Evolutionary conservation across 1,284 basidiomycete species (phyloP), one percentile per base, ranked within the genome.

Genomic region (Thelephora terrestris): DNA sequence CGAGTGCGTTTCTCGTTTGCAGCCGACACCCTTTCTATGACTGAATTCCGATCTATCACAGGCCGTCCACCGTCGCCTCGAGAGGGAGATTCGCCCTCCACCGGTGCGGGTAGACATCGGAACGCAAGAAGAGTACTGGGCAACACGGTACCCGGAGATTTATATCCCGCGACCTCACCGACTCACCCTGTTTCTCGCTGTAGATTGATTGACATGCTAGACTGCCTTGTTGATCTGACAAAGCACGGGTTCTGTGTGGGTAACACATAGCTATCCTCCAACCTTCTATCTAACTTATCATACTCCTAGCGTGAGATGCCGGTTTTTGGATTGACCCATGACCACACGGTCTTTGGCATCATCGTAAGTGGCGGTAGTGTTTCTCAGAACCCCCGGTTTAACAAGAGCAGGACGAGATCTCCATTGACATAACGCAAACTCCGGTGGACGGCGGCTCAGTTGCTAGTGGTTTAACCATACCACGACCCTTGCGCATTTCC

Each of bases 11-110:
- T 34, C 23, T 9, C 27, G 25, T 32, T 18, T 24, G n/a, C 14
- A 25, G 29, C 7, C 29, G 9, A 12, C 9, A 46, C 6, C 14
- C n/a, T n/a, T 14, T 20, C 18, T 10, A n/a, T 34, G 25, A 14
- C 29, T 34, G 14, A 32, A 32, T 12, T 43, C 12, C 6, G 14
- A 12, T 27, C 44, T 34, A 36, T 53, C 37, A 29, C 55, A 80
- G 87, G 71, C 70, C 21, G 71, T 94, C 0, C 92, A 96, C 64
- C 85, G 85, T 55, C 70, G 76, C 39, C 71, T 96, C 16, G 91
- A 96, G 61, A 70, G 72, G 18, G 84, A 91, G 59, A 69, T 93
- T 9, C 75, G 75, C 35, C 75, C 82, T 0, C 75, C 78, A 25
- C 74, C 78, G 50, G 58, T 85, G 7, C 36, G 63, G 10, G 73